Evolutionary conservation across 2,329 filamentous ascomycete genomes (phyloP), one percentile per base, ranked within the genome.

Genomic region (Scedosporium apiospermum): DNA sequence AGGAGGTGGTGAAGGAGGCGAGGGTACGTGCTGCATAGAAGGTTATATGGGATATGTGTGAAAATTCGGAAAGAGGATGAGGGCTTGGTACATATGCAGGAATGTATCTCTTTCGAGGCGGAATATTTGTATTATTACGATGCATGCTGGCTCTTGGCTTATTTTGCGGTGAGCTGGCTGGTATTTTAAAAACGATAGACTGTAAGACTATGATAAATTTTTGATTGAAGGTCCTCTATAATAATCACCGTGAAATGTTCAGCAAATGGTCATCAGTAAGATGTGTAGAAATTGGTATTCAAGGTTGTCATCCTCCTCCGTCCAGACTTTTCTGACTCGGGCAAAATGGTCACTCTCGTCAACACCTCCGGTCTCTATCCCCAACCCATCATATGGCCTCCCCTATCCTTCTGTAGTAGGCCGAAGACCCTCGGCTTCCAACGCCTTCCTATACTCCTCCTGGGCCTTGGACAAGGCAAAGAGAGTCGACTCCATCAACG

Each of bases 401-500:
- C 23, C 30, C 67, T 65, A 76, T 44, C 66, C 67, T 67, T 82
- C 80, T 0, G 78, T 81, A 30, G 78, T 80, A 10, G 74, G 69
- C 64, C 79, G 75, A 12, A 82, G 73, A 0, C 78, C 78, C 68
- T 85, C 86, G 63, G 90, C 88, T 44, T 85, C 85, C 64, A 92
- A 77, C 12, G 88, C 90, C 68, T 81, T 85, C 66, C 84, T 79
- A 71, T 95, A 96, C 69, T 88, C 84, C n/a, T 75, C 79, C 65
- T 85, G 80, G 5, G 92, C 93, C 67, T 83, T 84, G 63, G 85
- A 80, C 64, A 97, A 75, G 12, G 91, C 88, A 67, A 82, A 80
- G 10, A 89, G 78, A 4, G 90, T 89, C 4, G 91, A 90, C 63
- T 84, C 84, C 73, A 96, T 85, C 68, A 98, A 81, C 67, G 87